Percentiles rank a stretch among this genome's conserved stretches.
phyloP scores from a whole-genome alignment of 495 filamentous ascomycete species.

The Aspergillus homomorphus region DNA sequence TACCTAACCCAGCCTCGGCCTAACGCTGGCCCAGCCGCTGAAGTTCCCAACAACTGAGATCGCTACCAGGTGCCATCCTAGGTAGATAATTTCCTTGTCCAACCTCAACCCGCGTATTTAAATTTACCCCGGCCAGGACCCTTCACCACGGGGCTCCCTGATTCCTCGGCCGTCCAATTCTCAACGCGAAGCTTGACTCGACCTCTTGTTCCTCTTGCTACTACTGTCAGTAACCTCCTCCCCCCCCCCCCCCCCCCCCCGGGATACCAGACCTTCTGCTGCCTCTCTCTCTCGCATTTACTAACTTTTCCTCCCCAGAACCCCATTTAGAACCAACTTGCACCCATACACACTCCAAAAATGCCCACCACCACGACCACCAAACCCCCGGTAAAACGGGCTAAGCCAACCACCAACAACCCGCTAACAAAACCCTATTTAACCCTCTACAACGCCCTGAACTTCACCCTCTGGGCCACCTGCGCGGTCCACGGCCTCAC shows the following conservation, averaged over 20 bases:
- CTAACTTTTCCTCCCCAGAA: background rate
- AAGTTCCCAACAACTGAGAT: background rate
- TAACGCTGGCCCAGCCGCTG: too few relatives aligned
- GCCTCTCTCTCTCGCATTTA: background rate
- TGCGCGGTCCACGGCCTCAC: constrained; percentile 60
- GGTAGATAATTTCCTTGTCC: background rate
- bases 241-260: background rate
- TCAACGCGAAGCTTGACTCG: too few relatives aligned
- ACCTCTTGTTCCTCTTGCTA: too few relatives aligned
- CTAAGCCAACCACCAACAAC: constrained; percentile 17
- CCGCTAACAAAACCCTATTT: constrained; percentile 53
- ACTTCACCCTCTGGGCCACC: constrained; percentile 68
- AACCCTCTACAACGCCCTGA: constrained; percentile 76
- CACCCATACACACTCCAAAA: background rate
- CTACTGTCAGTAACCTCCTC: background rate
- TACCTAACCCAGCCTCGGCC: background rate
- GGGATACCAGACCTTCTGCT: background rate
- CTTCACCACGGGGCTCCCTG: too few relatives aligned
- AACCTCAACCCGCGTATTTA: background rate
- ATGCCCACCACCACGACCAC: background rate
- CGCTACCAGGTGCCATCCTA: background rate
- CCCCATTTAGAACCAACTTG: background rate
- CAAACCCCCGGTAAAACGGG: constrained; percentile 5
- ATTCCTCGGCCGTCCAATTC: too few relatives aligned
- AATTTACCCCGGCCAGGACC: background rate